These are phyloP conservation scores for Cercospora canescens DNA, from an alignment of 2,329 filamentous ascomycete species.

Conservation along the genomic window DNA sequence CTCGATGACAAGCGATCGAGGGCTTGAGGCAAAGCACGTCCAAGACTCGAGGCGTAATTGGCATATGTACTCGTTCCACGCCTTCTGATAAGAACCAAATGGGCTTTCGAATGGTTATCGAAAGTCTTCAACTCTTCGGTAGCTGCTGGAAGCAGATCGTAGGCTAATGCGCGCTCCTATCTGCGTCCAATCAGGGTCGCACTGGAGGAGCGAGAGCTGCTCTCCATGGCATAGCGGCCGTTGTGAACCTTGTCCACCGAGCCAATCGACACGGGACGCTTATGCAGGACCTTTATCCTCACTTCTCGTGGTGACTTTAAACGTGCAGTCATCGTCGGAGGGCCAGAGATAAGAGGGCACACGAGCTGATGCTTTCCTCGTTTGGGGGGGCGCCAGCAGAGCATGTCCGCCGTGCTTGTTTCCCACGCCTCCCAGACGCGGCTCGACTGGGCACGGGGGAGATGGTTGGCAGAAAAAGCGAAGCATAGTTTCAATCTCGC, in stretches of 20 bases:
- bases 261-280: background rate
- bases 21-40: background rate
- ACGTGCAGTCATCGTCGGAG: slow-evolving; percentile 7
- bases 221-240: background rate
- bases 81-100: slow-evolving; percentile 5
- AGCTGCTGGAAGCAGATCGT: background rate
- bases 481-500: background rate
- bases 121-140: background rate
- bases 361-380: background rate
- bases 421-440: slow-evolving; percentile 1
- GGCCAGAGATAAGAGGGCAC: slow-evolving; percentile 5
- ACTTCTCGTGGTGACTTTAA: slow-evolving; percentile 1
- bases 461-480: background rate
- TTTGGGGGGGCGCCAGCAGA: background rate
- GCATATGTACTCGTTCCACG: slow-evolving; percentile 3
- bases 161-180: slow-evolving; percentile 3
- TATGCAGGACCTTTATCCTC: background rate
- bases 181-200: background rate
- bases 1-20: slow-evolving; percentile 2
- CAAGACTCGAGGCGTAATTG: slow-evolving; percentile 9
- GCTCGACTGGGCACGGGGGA: background rate
- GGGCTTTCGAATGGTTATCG: background rate
- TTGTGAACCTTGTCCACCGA: background rate
- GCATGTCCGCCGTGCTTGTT: background rate
- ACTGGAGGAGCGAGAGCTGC: background rate